Conservation (phyloP, 2,329 filamentous ascomycete species). For the Sporothrix pseudoabietina region DNA sequence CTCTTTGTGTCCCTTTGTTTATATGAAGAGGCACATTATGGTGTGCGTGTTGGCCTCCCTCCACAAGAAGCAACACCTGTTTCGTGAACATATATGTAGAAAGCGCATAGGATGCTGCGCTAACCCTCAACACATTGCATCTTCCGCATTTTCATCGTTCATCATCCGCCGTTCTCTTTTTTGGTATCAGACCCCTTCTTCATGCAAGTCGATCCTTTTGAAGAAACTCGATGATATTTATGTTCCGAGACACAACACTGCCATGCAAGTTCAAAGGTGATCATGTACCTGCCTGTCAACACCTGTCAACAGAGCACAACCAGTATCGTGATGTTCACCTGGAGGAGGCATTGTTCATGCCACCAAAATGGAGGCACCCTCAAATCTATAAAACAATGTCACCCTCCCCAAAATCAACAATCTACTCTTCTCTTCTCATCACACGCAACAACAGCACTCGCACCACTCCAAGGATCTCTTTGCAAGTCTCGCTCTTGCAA, state of each 20-base stretch:
- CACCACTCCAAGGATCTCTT: background rate
- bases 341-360: background rate
- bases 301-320: background rate
- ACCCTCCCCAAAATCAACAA: background rate
- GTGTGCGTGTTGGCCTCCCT: background rate
- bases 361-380: background rate
- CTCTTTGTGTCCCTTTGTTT: background rate
- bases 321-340: background rate
- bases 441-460: background rate
- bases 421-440: background rate
- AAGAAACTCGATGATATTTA: background rate
- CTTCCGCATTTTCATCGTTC: background rate
- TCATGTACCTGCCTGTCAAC: background rate
- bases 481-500: background rate
- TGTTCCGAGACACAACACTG: background rate
- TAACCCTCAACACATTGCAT: background rate
- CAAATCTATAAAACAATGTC: background rate
- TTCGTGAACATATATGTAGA: background rate
- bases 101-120: background rate
- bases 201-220: background rate
- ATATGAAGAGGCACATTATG: background rate
- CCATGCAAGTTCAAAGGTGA: background rate
- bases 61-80: background rate
- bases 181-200: background rate
- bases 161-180: background rate